These are phyloP conservation scores for Aspergillus luchuensis DNA, from an alignment of 2,329 filamentous ascomycete genomes.

Conservation along the genomic window DNA sequence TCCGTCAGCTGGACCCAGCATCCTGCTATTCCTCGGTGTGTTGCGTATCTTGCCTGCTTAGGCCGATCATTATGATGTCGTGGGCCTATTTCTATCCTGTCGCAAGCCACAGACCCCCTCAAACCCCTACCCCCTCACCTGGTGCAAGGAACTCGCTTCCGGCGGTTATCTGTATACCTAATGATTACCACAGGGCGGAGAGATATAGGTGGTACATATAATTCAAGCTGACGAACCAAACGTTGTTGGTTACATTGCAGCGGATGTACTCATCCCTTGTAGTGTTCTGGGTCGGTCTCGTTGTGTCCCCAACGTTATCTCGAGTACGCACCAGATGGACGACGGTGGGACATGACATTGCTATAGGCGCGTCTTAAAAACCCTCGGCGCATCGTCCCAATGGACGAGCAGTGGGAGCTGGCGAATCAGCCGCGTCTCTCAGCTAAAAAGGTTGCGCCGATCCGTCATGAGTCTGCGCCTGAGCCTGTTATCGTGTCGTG, in stretches of 20 bases:
- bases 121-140: background rate
- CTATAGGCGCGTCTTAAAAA: background rate
- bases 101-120: background rate
- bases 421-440: background rate
- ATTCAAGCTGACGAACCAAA: background rate
- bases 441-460: background rate
- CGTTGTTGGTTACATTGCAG: background rate
- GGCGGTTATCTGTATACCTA: background rate
- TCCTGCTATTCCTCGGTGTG: background rate
- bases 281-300: background rate
- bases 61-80: background rate
- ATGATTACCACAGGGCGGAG: background rate
- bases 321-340: background rate
- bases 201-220: background rate
- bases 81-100: background rate
- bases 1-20: slow-evolving; percentile 27
- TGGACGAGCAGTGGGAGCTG: background rate
- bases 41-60: background rate
- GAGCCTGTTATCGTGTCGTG: background rate
- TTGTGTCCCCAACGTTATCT: background rate
- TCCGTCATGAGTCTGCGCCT: slow-evolving; percentile 1
- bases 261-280: background rate
- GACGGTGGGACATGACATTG: background rate
- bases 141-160: background rate
- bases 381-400: background rate